Evolutionary conservation across 805 yeast species (phyloP), one percentile per base, ranked within the genome.

Genomic region (Clavispora asparagi): DNA sequence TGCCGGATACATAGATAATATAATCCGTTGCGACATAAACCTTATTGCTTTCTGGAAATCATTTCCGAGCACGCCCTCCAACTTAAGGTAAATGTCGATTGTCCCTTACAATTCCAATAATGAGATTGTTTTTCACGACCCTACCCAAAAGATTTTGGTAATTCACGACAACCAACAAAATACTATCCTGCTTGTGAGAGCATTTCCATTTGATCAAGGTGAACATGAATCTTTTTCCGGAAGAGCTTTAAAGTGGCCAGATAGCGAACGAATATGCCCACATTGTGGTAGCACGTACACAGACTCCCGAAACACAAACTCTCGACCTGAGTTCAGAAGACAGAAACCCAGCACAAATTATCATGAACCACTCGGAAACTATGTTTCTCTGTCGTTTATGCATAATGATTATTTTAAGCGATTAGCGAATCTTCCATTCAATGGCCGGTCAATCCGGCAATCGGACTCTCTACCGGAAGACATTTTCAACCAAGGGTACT

Each of bases 401-500:
- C 71, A 64, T 44, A 59, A 55, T 30, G 69, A 69, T 48, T 69
- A 69, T 50, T 69, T 69, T 57, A 64, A 65, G 52, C 46, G 68
- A 13, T 56, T 69, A 32, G 65, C 63, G 1, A 58, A 60, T 14
- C 52, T 66, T 5, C 67, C 64, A 6, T 47, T 47, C 43, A 39
- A 41, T 3, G 26, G 19, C 17, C 37, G 17, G 2, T 12, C 37
- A 13, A 37, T 13, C 9, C 14, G 2, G 27, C 27, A 13, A 5
- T 28, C 46, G 6, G 53, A 47, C 19, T 51, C 56, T n/a, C 61
- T 79, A 4, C 83, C 85, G 1, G 63, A 67, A 9, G 73, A 75
- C 7, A 71, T 90, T 4, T 87, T 88, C 58, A 83, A 86, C 41
- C 95, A 85, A 50, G 96, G 95, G 3, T 90, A 90, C 60, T 90